Base-by-base conservation (phyloP, 2,329 filamentous ascomycete species). In the Stenocarpella maydis region DNA sequence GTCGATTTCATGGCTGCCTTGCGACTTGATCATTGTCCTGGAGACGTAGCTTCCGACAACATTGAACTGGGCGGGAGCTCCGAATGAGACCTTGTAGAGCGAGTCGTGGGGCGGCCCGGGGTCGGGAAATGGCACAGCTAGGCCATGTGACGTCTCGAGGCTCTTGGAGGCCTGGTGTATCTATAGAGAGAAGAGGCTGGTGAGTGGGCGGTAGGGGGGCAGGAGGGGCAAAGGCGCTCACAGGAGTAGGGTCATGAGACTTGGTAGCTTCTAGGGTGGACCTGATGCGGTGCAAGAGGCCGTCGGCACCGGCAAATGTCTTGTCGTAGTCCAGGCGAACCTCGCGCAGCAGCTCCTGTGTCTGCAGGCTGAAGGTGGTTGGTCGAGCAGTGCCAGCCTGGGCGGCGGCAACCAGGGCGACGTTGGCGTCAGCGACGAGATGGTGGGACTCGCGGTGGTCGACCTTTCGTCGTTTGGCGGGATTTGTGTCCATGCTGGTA, bases 1-100 rank as follows among this genome's bases (percentile, higher is more conserved):
- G 79, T 98, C 95, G 70, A 98, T 85, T 19, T 87, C 84, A 31
- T 90, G 81, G 31, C 78, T 79, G 60, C 81, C 80, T 73, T 91
- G 88, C 14, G 85, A 84, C 75, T 91, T 92, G 69, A 89, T 83
- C 80, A 93, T 91, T 2, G 91, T 95, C 78, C 89, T 91, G 64
- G 92, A 84, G 14, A 92, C 88, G 82, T 97, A 95, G 80, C 95
- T 97, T 61, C 96, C 96, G 39, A 95, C 91, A 28, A 97, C 91
- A 76, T 97, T 97, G 80, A 96, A 89, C 74, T 90, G 90, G 9
- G 88, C 81, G 2, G 96, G 95, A 76, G 89, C 91, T 54, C 86
- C 86, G 78, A 94, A 97, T 47, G 91, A 85, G 65, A 98, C 84
- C 75, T 94, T 95, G 81, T 97, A 97, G 65, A 92, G 91, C 39